Evolutionary conservation across 352 stramenopile species (phyloP).

Genomic region (Globisporangium paddicum): DNA sequence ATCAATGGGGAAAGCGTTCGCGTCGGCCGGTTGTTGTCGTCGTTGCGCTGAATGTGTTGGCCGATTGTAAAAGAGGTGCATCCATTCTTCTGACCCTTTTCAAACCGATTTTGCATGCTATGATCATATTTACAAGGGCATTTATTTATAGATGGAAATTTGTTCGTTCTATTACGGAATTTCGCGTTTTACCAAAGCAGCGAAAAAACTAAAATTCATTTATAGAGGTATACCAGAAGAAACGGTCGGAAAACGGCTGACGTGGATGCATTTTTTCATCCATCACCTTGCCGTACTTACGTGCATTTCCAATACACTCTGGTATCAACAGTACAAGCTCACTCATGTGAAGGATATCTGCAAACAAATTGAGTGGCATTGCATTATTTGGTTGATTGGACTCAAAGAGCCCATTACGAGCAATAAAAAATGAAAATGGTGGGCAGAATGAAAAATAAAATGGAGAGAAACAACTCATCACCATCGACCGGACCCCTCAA

Average conservation of each 20-base stretch:
- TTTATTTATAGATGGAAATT: neutral
- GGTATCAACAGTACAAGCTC: no score
- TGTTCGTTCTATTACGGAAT: neutral
- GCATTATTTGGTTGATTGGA: neutral
- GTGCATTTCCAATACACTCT: neutral
- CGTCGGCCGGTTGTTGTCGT: neutral
- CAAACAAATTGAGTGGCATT: neutral
- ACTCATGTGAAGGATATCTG: no score
- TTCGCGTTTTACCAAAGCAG: neutral
- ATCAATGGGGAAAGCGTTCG: neutral
- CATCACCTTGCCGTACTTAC: neutral
- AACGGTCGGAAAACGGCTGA: conserved; percentile 1
- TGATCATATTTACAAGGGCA: neutral
- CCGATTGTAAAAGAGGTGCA: conserved; percentile 5
- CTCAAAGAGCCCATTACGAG: conserved; percentile 4
- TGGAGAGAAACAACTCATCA: conserved; percentile 7
- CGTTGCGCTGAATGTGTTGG: neutral
- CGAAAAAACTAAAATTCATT: neutral
- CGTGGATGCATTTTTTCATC: no score
- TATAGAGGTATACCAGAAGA: conserved; percentile 2
- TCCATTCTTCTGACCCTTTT: neutral
- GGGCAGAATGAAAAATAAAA: conserved; percentile 4
- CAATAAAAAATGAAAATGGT: neutral
- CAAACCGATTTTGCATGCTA: neutral
- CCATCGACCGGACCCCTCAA: neutral